These are phyloP conservation scores for Takashimella tepidaria DNA, from an alignment of 1,284 basidiomycete species.

Conservation along the genomic window DNA sequence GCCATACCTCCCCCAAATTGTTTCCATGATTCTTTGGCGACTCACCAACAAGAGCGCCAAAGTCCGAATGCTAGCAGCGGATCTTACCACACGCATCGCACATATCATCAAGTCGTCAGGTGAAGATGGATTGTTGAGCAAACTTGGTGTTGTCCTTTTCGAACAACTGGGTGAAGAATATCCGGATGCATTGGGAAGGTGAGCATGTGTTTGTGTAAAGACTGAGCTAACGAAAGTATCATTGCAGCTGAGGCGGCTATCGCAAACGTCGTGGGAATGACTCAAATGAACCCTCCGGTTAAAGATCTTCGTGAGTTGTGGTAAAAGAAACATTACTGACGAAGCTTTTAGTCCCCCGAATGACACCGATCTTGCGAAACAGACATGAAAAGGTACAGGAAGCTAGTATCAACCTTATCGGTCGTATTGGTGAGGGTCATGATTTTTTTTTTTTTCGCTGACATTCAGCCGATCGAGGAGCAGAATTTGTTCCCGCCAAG, in stretches of 20 bases:
- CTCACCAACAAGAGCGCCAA: slow-evolving; percentile 99
- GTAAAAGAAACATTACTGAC: slow-evolving; percentile 5
- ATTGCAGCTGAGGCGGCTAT: slow-evolving; percentile 98
- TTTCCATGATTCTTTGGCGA: slow-evolving; percentile 99
- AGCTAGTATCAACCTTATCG: slow-evolving; percentile 98
- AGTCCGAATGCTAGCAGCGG: slow-evolving; percentile 97
- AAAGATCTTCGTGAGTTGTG: slow-evolving; percentile 85
- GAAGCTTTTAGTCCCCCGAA: slow-evolving; percentile 76
- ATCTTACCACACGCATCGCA: slow-evolving; percentile 88
- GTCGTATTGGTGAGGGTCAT: slow-evolving; percentile 71
- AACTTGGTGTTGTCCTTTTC: slow-evolving; percentile 93
- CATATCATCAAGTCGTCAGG: slow-evolving; percentile 98
- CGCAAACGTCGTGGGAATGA: slow-evolving; percentile 99
- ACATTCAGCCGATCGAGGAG: slow-evolving; percentile 83
- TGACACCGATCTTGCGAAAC: slow-evolving; percentile 98
- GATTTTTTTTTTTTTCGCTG: background rate
- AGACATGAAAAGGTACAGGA: slow-evolving; percentile 99
- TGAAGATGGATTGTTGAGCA: slow-evolving; percentile 91
- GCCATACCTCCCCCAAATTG: slow-evolving; percentile 96
- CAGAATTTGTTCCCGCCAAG: slow-evolving; percentile 94
- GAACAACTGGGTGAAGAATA: slow-evolving; percentile 99
- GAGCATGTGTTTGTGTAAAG: slow-evolving; percentile 17
- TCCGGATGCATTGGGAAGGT: slow-evolving; percentile 86
- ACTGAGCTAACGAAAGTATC: slow-evolving; percentile 63
- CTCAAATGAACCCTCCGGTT: slow-evolving; percentile 99